A percentile compares a stretch with the other conserved stretches of the same genome.
Conservation (phyloP, 2,329 filamentous ascomycete genomes). For the Zasmidium angulare region DNA sequence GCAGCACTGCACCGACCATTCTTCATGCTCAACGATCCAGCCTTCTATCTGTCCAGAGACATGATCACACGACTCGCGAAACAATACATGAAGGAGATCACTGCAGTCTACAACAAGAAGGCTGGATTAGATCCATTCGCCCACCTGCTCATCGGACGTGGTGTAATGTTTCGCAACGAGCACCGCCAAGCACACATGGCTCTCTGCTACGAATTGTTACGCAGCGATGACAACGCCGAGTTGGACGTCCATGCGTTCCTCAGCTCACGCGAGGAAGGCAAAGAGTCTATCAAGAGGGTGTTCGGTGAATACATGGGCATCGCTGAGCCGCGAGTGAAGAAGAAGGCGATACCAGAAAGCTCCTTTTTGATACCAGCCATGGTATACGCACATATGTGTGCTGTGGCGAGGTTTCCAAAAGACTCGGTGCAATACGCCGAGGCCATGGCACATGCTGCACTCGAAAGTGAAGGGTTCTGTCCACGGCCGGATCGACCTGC, state of each 20-base stretch:
- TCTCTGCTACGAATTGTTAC: conserved; percentile 12
- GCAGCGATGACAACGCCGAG: conserved; percentile 8
- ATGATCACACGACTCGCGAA: conserved; percentile 13
- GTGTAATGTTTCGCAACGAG: conserved; percentile 13
- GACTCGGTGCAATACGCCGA: conserved; percentile 6
- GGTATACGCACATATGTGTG: conserved; percentile 17
- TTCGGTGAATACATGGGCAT: conserved; percentile 4
- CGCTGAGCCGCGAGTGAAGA: conserved; percentile 3
- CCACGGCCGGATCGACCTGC: not conserved
- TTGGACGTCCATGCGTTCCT: conserved; percentile 6
- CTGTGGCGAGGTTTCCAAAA: not conserved
- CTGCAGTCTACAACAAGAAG: conserved; percentile 1
- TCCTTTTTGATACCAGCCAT: conserved; percentile 15
- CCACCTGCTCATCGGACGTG: conserved; percentile 5
- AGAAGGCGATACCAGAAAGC: conserved; percentile 2
- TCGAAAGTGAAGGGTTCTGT: not conserved
- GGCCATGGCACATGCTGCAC: conserved; percentile 11
- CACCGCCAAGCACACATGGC: conserved; percentile 12
- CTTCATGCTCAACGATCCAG: conserved; percentile 10
- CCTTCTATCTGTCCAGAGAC: conserved; percentile 13
- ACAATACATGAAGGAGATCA: conserved; percentile 9
- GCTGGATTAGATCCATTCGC: conserved; percentile 3
- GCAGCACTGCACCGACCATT: conserved; percentile 15
- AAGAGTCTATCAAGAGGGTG: not conserved
- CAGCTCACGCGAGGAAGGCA: conserved; percentile 5